Evolutionary conservation across 345 rosid species (phyloP), one percentile per base, ranked within the genome.

Genomic region (Punica granatum): DNA sequence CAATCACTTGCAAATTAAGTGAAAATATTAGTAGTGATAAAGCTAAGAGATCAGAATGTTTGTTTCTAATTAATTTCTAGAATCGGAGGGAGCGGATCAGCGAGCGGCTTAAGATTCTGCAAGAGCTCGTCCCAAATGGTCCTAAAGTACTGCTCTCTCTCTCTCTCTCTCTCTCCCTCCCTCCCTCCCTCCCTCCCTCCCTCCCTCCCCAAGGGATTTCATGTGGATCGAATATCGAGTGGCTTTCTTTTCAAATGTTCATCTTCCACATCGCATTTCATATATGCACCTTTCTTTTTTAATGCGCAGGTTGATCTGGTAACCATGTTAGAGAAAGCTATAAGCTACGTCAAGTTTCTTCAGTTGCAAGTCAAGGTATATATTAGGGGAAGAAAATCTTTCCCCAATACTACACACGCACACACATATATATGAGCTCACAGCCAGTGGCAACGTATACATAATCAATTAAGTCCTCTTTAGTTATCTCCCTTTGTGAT

Each of bases 261-360:
- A 32, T 28, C 31, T 28, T 53, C 34, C 32, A n/a, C n/a, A n/a
- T n/a, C n/a, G n/a, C n/a, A n/a, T n/a, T n/a, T n/a, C n/a, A n/a
- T 64, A 66, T 64, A 51, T 51, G 12, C 7, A 11, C 26, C 4
- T 26, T 56, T 28, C 60, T 39, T 14, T 66, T 59, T 64, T 15
- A 11, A 30, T 74, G 15, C 54, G 33, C 77, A 87, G 93, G 91
- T 92, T 79, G 98, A 92, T 73, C 75, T 92, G 82, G 98, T 92
- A 63, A 92, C 97, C 60, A 92, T 92, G 98, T 70, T 92, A 60
- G 98, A 92, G 81, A 92, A 90, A 77, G 96, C 97, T 26, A 83
- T 90, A 26, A 72, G 93, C 67, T 92, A 92, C 77, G 98, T 92
- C 56, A 90, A 92, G 80, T 92, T 90, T 77, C 98, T 92, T 80